Evolutionary conservation across 2,329 filamentous ascomycete species (phyloP).

Genomic region (Colletotrichum spaethianum): DNA sequence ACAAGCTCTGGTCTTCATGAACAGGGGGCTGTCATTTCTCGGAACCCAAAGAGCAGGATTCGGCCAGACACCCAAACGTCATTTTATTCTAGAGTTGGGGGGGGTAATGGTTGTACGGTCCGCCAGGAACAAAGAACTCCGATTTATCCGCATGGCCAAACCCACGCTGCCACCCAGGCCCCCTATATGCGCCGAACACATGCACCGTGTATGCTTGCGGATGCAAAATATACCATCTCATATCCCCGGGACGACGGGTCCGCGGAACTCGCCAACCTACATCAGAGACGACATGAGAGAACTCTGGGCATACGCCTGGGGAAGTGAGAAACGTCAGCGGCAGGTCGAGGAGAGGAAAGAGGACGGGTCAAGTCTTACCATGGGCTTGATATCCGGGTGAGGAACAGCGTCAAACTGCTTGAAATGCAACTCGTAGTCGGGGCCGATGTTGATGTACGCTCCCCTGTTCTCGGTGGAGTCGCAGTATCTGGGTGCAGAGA

Average conservation of each 20-base stretch:
- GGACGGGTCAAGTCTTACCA: constrained; percentile 66
- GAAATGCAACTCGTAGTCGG: constrained; percentile 92
- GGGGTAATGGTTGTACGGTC: constrained; percentile 32
- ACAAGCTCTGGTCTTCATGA: constrained; percentile 65
- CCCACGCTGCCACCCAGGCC: constrained; percentile 36
- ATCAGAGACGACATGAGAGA: constrained; percentile 85
- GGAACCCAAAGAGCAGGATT: not conserved
- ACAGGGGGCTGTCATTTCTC: constrained; percentile 7
- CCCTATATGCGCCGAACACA: constrained; percentile 38
- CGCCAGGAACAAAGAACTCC: constrained; percentile 39
- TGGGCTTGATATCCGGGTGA: constrained; percentile 94
- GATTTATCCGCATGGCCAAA: constrained; percentile 40
- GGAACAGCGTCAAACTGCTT: constrained; percentile 97
- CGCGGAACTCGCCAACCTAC: constrained; percentile 54
- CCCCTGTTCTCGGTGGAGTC: constrained; percentile 98
- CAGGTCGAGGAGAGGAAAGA: constrained; percentile 29
- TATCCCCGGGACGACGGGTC: constrained; percentile 13
- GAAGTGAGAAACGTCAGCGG: constrained; percentile 46
- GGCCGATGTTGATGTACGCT: constrained; percentile 96
- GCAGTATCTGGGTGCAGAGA: constrained; percentile 97
- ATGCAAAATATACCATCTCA: constrained; percentile 35
- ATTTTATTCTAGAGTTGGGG: constrained; percentile 37
- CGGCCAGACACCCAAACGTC: constrained; percentile 35
- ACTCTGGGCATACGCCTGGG: constrained; percentile 85
- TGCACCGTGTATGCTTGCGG: constrained; percentile 40